Evolutionary conservation across 148 eudicot species (phyloP), one percentile per base, ranked within the genome.

Genomic region (Arctostaphylos glauca): DNA sequence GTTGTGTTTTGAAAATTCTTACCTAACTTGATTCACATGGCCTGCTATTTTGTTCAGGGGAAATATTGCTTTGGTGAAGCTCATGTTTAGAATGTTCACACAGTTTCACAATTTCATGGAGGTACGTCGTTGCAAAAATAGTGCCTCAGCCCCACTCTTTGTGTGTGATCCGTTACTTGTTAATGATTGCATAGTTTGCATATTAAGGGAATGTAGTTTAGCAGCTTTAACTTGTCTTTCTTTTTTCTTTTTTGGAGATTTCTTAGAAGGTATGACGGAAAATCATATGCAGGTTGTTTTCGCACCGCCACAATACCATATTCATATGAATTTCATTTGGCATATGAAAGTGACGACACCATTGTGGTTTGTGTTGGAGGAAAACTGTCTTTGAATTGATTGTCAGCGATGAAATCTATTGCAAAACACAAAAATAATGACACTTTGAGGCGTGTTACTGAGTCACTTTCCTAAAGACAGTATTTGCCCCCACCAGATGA

Each of bases 21-120:
- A 31, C 54, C 48, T 47, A 38, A 38, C 50, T 53, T 82, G 49
- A 78, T 81, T 72, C 9, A 41, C 19, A 44, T 78, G 9, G 64
- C 14, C 19, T 80, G 68, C 58, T 80, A 58, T 68, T 86, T 78
- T 81, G 60, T 88, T 38, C 76, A 96, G 99, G 99, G 98, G 99
- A 46, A 85, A 90, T 83, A 87, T 96, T 81, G 73, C 95, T 52
- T 67, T 92, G 85, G 89, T 81, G n/a, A 90, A 80, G 83, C 90
- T 91, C 84, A 90, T 92, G 95, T 90, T 92, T 76, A 88, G 93
- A 88, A 92, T 92, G 95, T 88, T 92, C 74, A 88, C 89, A 9
- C 93, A 91, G 84, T 90, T 91, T 73, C 95, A 92, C 89, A 92
- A 92, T 85, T 92, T 91, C 84, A 92, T 92, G 93, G 95, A 92